phyloP scores from a whole-genome alignment of 805 yeast species.

The Saturnispora ahearnii region DNA sequence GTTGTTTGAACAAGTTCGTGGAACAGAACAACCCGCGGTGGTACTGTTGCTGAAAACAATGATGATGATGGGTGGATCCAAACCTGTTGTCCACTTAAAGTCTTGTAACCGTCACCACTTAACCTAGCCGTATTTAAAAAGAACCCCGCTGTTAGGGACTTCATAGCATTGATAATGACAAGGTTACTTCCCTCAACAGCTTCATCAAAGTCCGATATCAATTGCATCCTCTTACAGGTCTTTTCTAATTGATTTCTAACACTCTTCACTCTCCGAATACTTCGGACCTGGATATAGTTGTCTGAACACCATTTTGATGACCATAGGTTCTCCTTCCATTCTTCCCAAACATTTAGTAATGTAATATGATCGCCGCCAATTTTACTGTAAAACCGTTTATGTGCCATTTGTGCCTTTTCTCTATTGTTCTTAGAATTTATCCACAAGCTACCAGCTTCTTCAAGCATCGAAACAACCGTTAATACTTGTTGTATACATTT shows the following conservation, averaged over 20 bases:
- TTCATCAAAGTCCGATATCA: neutral
- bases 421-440: slow-evolving; percentile 60
- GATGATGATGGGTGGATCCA: slow-evolving; percentile 81
- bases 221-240: slow-evolving; percentile 50
- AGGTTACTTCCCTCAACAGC: slow-evolving; percentile 16
- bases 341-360: slow-evolving; percentile 62
- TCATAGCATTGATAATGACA: slow-evolving; percentile 33
- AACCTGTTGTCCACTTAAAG: slow-evolving; percentile 62
- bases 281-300: slow-evolving; percentile 67
- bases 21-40: slow-evolving; percentile 65
- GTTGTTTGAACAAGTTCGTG: slow-evolving; percentile 79
- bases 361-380: slow-evolving; percentile 74
- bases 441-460: slow-evolving; percentile 65
- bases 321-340: slow-evolving; percentile 61
- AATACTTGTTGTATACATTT: slow-evolving; percentile 61
- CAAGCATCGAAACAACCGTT: slow-evolving; percentile 74
- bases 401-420: slow-evolving; percentile 56
- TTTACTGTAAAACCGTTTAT: slow-evolving; percentile 41
- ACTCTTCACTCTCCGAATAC: slow-evolving; percentile 58
- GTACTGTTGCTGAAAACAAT: slow-evolving; percentile 55
- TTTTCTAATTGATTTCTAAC: slow-evolving; percentile 60
- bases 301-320: slow-evolving; percentile 81
- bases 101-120: slow-evolving; percentile 60
- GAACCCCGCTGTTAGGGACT: slow-evolving; percentile 56
- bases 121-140: slow-evolving; percentile 59